Percentiles rank a stretch among this genome's conserved stretches.
phyloP scores from a whole-genome alignment of 148 eudicot genomes.

The Amaranthus palmeri region DNA sequence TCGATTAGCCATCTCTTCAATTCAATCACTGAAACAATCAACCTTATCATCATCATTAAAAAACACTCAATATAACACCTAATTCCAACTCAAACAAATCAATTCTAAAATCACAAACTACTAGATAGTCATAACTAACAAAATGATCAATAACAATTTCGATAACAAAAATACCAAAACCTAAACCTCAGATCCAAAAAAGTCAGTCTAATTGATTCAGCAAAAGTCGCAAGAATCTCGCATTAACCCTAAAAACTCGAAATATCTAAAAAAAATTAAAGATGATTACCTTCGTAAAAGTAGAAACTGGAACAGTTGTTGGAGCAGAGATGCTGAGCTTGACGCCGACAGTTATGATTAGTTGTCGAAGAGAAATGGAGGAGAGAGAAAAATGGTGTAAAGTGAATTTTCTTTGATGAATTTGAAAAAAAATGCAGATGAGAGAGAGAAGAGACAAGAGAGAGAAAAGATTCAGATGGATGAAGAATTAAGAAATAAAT shows the following conservation, averaged over 20 bases:
- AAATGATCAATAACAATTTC: slow-evolving; percentile 10
- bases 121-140: not conserved
- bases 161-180: not conserved
- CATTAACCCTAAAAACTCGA: slow-evolving; percentile 10
- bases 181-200: slow-evolving; percentile 18
- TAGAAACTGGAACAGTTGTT: not conserved
- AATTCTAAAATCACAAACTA: not conserved
- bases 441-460: not conserved
- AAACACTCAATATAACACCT: not conserved
- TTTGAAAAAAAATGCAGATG: slow-evolving; percentile 7
- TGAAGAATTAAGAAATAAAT: not conserved
- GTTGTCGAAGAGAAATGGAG: slow-evolving; percentile 4
- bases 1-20: slow-evolving; percentile 54
- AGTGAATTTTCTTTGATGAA: slow-evolving; percentile 2
- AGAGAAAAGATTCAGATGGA: not conserved
- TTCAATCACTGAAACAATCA: slow-evolving; percentile 26
- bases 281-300: not conserved
- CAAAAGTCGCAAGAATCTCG: not conserved
- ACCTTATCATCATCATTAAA: slow-evolving; percentile 17
- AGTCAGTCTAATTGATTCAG: not conserved
- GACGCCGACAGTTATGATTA: slow-evolving; percentile 24
- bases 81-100: not conserved
- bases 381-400: slow-evolving; percentile 11
- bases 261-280: not conserved
- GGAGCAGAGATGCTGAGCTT: slow-evolving; percentile 1